Percentiles rank a stretch among this genome's conserved stretches.
These are phyloP conservation scores for Monilinia fructicola DNA, from an alignment of 2,329 filamentous ascomycete species.

Conservation along the genomic window DNA sequence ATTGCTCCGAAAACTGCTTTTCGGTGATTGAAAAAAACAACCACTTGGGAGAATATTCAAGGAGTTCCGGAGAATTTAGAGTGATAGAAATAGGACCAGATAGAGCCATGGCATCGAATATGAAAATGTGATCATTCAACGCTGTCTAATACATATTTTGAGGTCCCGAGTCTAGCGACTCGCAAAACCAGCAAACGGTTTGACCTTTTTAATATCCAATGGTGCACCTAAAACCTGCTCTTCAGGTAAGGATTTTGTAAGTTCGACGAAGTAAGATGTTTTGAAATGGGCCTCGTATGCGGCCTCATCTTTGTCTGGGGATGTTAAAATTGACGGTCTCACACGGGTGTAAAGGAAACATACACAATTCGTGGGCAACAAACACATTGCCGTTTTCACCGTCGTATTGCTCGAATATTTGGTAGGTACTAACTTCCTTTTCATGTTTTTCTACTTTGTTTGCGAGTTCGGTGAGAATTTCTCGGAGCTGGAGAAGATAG, in stretches of 20 bases:
- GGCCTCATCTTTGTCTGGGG: slow-evolving; percentile 9
- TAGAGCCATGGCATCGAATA: not conserved
- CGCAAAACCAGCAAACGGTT: slow-evolving; percentile 13
- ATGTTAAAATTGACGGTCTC: not conserved
- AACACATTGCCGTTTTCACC: slow-evolving; percentile 15
- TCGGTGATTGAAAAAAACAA: not conserved
- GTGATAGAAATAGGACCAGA: not conserved
- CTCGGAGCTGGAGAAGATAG: slow-evolving; percentile 5
- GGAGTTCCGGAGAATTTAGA: too few relatives aligned
- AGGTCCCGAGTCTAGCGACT: slow-evolving; percentile 2
- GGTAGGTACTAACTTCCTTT: not conserved
- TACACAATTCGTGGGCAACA: slow-evolving; percentile 16
- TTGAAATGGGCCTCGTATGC: not conserved
- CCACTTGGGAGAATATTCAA: not conserved
- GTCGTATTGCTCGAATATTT: slow-evolving; percentile 18
- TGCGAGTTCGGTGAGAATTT: not conserved
- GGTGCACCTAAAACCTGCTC: slow-evolving; percentile 5
- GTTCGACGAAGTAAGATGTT: not conserved
- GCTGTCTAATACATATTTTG: not conserved
- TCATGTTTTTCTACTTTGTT: slow-evolving; percentile 14
- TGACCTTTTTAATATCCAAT: slow-evolving; percentile 9
- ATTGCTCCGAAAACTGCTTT: slow-evolving; percentile 15
- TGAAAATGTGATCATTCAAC: not conserved
- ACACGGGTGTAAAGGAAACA: not conserved
- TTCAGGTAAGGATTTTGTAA: not conserved